Conservation (phyloP, 352 stramenopile genomes). For the Blastocystis sp. region DNA sequence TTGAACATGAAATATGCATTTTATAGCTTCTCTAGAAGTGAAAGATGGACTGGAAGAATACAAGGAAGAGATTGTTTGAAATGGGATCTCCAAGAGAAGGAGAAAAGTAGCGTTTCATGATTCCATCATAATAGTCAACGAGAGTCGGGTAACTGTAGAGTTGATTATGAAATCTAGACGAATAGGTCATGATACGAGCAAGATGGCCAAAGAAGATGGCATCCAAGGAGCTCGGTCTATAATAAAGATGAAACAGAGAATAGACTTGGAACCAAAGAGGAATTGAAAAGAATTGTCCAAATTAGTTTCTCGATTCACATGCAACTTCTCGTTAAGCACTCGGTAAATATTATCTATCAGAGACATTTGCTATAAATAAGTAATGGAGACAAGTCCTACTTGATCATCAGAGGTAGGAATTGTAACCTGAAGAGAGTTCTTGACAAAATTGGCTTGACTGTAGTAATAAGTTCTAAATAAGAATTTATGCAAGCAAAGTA, state of each 20-base stretch:
- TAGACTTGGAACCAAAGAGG: constrained; percentile 5
- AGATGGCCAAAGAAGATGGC: constrained; percentile 40
- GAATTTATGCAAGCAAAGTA: not conserved
- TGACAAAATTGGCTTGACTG: not conserved
- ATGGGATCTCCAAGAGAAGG: not conserved
- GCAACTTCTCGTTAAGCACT: constrained; percentile 40
- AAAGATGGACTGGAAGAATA: not conserved
- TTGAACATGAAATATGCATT: constrained; percentile 22
- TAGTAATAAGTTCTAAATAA: not conserved
- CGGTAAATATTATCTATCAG: constrained; percentile 38
- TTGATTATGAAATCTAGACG: not conserved
- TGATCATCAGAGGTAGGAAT: not conserved
- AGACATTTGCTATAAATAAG: not conserved
- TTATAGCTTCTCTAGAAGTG: not conserved
- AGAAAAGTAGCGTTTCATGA: constrained; percentile 56
- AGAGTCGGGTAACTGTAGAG: not conserved
- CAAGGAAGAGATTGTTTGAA: constrained; percentile 20
- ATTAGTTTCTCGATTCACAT: not conserved
- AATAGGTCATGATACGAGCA: constrained; percentile 17
- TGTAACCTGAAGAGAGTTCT: not conserved
- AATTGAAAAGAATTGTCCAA: not conserved
- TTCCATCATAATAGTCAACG: constrained; percentile 15
- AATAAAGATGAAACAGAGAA: not conserved
- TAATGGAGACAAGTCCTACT: not conserved
- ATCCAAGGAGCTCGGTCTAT: constrained; percentile 13